Conservation (phyloP, 164 flowering plant species). For the Vitis rupestris region DNA sequence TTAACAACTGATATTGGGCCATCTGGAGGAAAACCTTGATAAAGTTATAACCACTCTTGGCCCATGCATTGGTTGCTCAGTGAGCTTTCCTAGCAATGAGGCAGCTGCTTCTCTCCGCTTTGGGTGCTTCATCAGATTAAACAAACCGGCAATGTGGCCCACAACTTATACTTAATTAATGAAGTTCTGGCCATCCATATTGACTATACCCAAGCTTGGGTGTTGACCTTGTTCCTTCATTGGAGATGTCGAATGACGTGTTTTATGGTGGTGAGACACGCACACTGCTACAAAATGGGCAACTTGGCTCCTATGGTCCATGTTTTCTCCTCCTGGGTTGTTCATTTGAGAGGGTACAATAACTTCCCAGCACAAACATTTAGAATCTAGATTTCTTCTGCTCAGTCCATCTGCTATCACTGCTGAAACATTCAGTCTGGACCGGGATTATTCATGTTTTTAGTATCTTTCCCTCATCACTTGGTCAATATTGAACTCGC, state of each 20-base stretch:
- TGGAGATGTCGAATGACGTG: too few relatives aligned
- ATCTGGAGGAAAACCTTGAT: slow-evolving; percentile 92
- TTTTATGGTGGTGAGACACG: slow-evolving; percentile 23
- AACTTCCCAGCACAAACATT: slow-evolving; percentile 84
- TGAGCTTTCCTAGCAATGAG: slow-evolving; percentile 91
- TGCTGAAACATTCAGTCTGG: slow-evolving; percentile 80
- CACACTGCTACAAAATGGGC: slow-evolving; percentile 25
- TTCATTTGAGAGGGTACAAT: slow-evolving; percentile 47
- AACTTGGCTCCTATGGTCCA: slow-evolving; percentile 16
- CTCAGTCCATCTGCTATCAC: slow-evolving; percentile 46
- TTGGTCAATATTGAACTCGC: slow-evolving; percentile 59
- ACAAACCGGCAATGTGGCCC: too few relatives aligned
- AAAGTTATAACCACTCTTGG: slow-evolving; percentile 97
- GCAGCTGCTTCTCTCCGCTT: slow-evolving; percentile 97
- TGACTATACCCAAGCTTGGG: too few relatives aligned
- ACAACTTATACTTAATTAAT: too few relatives aligned
- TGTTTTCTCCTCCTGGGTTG: slow-evolving; percentile 4
- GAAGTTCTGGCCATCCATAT: too few relatives aligned
- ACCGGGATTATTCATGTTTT: slow-evolving; percentile 54
- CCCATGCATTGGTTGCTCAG: slow-evolving; percentile 98
- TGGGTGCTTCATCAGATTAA: slow-evolving; percentile 9
- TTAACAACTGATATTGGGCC: slow-evolving; percentile 83
- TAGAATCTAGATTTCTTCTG: slow-evolving; percentile 54
- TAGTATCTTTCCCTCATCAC: slow-evolving; percentile 54
- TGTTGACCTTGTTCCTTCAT: too few relatives aligned